Evolutionary conservation across 2,329 filamentous ascomycete genomes (phyloP).

Genomic region (Aureobasidium sp.): DNA sequence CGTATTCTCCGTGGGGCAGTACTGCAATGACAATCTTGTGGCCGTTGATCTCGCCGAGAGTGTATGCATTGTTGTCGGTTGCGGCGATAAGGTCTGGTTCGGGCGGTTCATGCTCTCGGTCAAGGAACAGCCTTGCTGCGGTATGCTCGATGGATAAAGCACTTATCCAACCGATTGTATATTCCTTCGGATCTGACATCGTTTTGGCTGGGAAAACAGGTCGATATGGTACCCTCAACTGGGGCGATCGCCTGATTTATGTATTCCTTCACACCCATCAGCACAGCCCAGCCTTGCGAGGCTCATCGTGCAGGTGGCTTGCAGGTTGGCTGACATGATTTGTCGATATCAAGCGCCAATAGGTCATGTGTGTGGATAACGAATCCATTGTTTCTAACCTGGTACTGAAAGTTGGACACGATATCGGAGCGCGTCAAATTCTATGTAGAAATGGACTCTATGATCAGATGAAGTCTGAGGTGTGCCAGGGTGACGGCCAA

Average conservation of each 20-base stretch:
- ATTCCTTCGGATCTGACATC: conserved; percentile 7
- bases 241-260: background rate
- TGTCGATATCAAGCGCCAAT: background rate
- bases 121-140: background rate
- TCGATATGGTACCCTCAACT: background rate
- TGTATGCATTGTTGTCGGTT: conserved; percentile 21
- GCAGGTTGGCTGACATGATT: background rate
- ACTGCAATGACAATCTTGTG: conserved; percentile 28
- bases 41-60: conserved; percentile 21
- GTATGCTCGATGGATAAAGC: conserved; percentile 9
- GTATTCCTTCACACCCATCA: background rate
- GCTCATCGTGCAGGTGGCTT: background rate
- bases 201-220: conserved; percentile 10
- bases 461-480: background rate
- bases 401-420: background rate
- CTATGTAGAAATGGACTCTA: background rate
- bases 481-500: background rate
- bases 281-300: background rate
- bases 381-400: background rate
- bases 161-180: conserved; percentile 17
- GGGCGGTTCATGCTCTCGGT: background rate
- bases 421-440: background rate
- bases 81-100: background rate
- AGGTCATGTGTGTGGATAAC: background rate
- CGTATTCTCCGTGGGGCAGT: conserved; percentile 18